Base-by-base conservation (phyloP, 192 early-diverging fungal genomes). In the Backusella mclennaniae region DNA sequence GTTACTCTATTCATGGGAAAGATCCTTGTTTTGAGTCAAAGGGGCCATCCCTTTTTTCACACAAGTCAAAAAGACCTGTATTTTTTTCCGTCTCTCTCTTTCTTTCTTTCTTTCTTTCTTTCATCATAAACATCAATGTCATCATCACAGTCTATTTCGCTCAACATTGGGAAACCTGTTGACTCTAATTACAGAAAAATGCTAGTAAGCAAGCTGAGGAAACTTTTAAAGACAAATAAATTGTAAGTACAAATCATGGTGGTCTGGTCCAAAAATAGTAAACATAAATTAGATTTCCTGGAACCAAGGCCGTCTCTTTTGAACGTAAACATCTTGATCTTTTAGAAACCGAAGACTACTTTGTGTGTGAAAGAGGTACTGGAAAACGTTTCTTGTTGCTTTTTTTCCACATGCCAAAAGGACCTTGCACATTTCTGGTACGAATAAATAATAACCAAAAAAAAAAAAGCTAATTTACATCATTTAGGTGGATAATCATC, bases 401-500 rank as follows among this genome's bases (percentile, higher is more conserved):
- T 33, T 81, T 81, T 39, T 76, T 81, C 8, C 73, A 79, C 31
- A 81, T 85, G 0, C 84, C 85, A 19, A 89, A 88, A 73, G 88
- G 88, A 0, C 85, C 87, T 5, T 85, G 85, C 9, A 80, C 85
- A 12, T 89, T 88, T 80, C 70, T 89, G 76, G 89, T 89, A 80
- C 26, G 8, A 12, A 63, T 26, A 12, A 26, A 7, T 9, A 59
- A 26, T 3, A 63, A 12, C 11, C 0, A 3, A 9, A 26, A 26
- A 11, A 14, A 44, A 33, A 29, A 17, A 14, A 17, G 31, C 15
- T 38, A 21, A 23, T 26, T 15, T 39, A 36, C 31, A 33, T 53
- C 19, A 49, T 77, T 17, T 80, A 89, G 92, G 85, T 92, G 74
- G 92, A 94, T 71, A 85, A 89, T 26, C 90, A 93, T 69, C 90